Percentiles rank a stretch among this genome's conserved stretches.
Evolutionary conservation across 768 basidiomycete species (phyloP).

Genomic region (Stropharia rugosoannulata): DNA sequence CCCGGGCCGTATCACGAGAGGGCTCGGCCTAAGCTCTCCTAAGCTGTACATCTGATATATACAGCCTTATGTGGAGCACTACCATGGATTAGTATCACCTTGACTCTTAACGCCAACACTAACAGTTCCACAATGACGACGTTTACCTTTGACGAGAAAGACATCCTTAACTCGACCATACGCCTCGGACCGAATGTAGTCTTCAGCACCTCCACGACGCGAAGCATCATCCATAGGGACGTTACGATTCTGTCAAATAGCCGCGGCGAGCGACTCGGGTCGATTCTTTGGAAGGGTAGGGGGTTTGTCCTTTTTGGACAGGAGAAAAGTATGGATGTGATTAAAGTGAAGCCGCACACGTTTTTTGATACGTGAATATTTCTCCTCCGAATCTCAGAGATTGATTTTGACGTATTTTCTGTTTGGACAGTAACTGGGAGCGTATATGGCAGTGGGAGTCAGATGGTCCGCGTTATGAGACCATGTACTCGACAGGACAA

Average conservation of each 20-base stretch:
- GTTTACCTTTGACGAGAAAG: not conserved
- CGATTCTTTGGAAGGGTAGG: not conserved
- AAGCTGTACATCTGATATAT: too few relatives aligned
- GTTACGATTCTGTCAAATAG: not conserved
- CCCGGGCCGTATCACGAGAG: too few relatives aligned
- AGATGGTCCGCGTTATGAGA: not conserved
- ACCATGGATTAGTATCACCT: too few relatives aligned
- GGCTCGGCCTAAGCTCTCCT: too few relatives aligned
- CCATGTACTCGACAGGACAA: not conserved
- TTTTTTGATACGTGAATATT: not conserved
- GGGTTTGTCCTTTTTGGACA: not conserved
- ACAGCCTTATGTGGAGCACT: too few relatives aligned
- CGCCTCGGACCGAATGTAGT: not conserved
- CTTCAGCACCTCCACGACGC: not conserved
- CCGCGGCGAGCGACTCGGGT: not conserved
- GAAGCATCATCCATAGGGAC: not conserved
- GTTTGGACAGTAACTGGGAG: not conserved
- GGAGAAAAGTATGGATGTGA: not conserved
- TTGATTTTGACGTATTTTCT: not conserved
- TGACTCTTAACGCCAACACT: too few relatives aligned
- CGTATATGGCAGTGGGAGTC: conserved; percentile 1
- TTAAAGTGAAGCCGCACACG: not conserved
- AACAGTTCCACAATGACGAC: not conserved
- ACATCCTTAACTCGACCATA: not conserved
- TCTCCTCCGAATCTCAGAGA: not conserved